Conservation (phyloP, 2,329 filamentous ascomycete genomes). For the Escovopsis sp. region DNA sequence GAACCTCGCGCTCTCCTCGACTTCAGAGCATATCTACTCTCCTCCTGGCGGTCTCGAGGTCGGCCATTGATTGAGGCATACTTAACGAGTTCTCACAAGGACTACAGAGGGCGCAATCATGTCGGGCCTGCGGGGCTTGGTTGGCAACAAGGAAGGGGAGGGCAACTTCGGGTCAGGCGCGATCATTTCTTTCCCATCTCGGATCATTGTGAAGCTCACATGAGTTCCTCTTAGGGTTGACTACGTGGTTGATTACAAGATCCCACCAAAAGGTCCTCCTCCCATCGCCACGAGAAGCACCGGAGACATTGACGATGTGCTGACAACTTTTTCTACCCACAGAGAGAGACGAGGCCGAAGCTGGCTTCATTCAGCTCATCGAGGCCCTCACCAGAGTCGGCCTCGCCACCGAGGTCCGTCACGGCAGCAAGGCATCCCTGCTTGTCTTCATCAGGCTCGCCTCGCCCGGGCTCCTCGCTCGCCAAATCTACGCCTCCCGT, state of each 20-base stretch:
- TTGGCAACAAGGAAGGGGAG: conserved; percentile 15
- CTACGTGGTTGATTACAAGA: conserved; percentile 72
- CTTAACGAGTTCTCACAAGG: no score
- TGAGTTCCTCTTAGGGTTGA: conserved; percentile 43
- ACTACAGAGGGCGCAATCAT: conserved; percentile 10
- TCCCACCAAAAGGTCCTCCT: conserved; percentile 48
- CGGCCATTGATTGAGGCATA: no score
- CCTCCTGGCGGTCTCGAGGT: no score
- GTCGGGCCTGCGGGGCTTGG: conserved; percentile 19
- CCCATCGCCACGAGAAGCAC: neutral
- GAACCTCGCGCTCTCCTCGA: no score
- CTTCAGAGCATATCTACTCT: no score
- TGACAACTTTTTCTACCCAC: neutral
- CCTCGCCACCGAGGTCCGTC: conserved; percentile 76
- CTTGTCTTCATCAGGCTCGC: conserved; percentile 73
- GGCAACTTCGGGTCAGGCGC: conserved; percentile 27
- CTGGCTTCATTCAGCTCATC: conserved; percentile 65
- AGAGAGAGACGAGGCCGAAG: conserved; percentile 57
- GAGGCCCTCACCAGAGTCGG: conserved; percentile 62
- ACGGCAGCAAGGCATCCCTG: conserved; percentile 59
- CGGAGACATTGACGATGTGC: neutral
- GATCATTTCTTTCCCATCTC: neutral
- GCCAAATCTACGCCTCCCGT: conserved; percentile 73
- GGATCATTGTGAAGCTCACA: neutral
- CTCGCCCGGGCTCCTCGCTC: conserved; percentile 57